Base-by-base conservation (phyloP, 495 filamentous ascomycete genomes). In the Tirmania nivea region DNA sequence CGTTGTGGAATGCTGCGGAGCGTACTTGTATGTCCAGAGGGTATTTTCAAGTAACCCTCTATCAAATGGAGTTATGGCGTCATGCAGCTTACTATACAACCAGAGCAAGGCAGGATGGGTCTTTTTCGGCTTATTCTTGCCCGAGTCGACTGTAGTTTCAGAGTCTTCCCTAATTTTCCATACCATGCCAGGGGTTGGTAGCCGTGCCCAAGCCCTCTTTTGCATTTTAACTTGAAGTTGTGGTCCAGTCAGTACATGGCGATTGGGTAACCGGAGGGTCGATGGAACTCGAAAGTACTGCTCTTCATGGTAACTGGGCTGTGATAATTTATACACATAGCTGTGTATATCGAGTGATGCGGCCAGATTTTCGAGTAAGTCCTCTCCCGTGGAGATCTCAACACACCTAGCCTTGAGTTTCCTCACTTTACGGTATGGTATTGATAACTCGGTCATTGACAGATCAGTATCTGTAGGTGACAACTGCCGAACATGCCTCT, bases 1-100 rank as follows among this genome's bases (percentile, higher is more conserved):
- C 55, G 88, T 77, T 7, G 69, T 69, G 1, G 85, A 78, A 21
- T 63, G 69, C 34, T 61, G 68, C 0, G 92, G 92, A 1, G 85
- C 78, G 69, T 95, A 94, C 59, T 99, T 99, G 34, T 87, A 79
- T 2, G 69, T 60, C 92, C 92, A 99, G 42, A 78, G 67, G 25
- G 72, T 69, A 0, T 69, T 71, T 59, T 96, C 90, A 58, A 80
- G 93, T 42, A 75, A 70, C 16, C 76, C 80, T 57, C 65, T 75
- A 66, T 99, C 92, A 61, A 90, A 95, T 14, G 90, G 78, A 1
- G 79, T 85, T 14, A 85, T 70, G 0, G 75, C 72, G 2, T 66
- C 70, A 16, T 67, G 62, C 19, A 96, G 73, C 6, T 69, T 72
- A 2, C 71, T 60, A 54, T 80, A 82, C 2, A 86, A 68, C 10